phyloP scores from a whole-genome alignment of 2,329 filamentous ascomycete genomes.

The Blastomyces percursus region DNA sequence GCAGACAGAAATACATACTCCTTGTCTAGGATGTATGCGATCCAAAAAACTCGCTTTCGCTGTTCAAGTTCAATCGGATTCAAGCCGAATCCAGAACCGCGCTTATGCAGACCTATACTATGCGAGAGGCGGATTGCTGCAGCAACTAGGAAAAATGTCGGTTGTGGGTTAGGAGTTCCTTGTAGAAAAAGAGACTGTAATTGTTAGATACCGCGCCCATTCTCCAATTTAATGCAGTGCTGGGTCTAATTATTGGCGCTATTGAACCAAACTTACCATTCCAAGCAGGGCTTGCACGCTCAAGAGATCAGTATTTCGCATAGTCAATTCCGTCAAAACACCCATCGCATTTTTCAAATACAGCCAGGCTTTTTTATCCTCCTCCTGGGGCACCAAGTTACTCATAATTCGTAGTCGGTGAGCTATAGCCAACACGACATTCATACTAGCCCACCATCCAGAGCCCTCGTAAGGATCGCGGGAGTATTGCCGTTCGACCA shows the following conservation, averaged over 20 bases:
- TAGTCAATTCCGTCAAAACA: slow-evolving; percentile 81
- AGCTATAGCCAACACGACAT: slow-evolving; percentile 85
- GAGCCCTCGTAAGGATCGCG: slow-evolving; percentile 85
- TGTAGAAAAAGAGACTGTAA: slow-evolving; percentile 70
- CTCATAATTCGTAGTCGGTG: slow-evolving; percentile 91
- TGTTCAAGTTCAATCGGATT: slow-evolving; percentile 93
- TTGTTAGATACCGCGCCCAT: neutral
- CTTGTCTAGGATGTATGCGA: slow-evolving; percentile 62
- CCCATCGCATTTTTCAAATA: slow-evolving; percentile 96
- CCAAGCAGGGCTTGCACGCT: slow-evolving; percentile 90
- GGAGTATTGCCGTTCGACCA: slow-evolving; percentile 90
- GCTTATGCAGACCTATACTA: slow-evolving; percentile 90
- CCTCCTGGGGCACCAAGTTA: slow-evolving; percentile 77
- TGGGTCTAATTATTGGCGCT: neutral
- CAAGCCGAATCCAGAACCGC: slow-evolving; percentile 81
- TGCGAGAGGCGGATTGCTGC: slow-evolving; percentile 84
- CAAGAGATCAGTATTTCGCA: slow-evolving; percentile 89
- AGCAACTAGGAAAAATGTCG: slow-evolving; percentile 80
- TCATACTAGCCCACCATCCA: slow-evolving; percentile 97
- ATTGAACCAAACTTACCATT: slow-evolving; percentile 46
- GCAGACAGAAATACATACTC: slow-evolving; percentile 38
- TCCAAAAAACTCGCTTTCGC: slow-evolving; percentile 67
- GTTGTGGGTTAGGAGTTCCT: slow-evolving; percentile 92
- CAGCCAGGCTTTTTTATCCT: slow-evolving; percentile 89
- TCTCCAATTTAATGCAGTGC: neutral